These are phyloP conservation scores for Lactarius hengduanensis DNA, from an alignment of 768 basidiomycete species.

Conservation along the genomic window DNA sequence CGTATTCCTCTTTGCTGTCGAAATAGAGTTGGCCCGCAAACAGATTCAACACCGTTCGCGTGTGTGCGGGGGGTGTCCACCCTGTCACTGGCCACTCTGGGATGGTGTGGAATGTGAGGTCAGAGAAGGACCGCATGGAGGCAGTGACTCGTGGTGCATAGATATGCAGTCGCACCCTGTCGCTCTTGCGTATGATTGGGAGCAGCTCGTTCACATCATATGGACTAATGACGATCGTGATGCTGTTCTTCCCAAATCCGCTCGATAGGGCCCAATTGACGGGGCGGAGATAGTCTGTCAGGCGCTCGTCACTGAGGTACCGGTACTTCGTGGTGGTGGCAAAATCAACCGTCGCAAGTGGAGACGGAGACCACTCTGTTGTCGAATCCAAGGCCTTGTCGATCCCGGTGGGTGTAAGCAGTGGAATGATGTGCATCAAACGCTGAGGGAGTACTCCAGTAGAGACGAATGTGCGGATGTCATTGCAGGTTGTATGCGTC, in stretches of 20 bases:
- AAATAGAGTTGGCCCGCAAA: constrained; percentile 21
- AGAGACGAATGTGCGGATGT: background rate
- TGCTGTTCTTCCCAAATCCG: background rate
- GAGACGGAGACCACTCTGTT: constrained; percentile 5
- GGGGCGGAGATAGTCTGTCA: constrained; percentile 18
- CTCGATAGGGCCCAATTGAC: constrained; percentile 21
- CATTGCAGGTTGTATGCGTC: background rate
- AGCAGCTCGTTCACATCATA: constrained; percentile 18
- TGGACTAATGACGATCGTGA: constrained; percentile 11
- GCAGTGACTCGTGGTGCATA: constrained; percentile 16
- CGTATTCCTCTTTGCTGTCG: constrained; percentile 8
- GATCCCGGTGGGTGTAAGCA: background rate
- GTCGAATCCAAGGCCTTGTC: background rate
- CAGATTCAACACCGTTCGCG: constrained; percentile 9
- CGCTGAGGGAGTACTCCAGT: background rate
- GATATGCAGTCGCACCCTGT: constrained; percentile 14
- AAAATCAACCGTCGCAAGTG: constrained; percentile 6
- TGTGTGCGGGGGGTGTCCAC: constrained; percentile 4
- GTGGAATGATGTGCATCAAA: background rate
- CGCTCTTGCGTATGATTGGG: constrained; percentile 13
- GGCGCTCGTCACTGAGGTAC: background rate
- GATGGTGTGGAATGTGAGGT: constrained; percentile 16
- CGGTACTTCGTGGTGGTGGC: background rate
- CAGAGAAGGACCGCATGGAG: constrained; percentile 19
- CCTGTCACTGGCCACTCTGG: background rate